Evolutionary conservation across 805 yeast species (phyloP), one percentile per base, ranked within the genome.

Genomic region (Ogataea paraovalis): DNA sequence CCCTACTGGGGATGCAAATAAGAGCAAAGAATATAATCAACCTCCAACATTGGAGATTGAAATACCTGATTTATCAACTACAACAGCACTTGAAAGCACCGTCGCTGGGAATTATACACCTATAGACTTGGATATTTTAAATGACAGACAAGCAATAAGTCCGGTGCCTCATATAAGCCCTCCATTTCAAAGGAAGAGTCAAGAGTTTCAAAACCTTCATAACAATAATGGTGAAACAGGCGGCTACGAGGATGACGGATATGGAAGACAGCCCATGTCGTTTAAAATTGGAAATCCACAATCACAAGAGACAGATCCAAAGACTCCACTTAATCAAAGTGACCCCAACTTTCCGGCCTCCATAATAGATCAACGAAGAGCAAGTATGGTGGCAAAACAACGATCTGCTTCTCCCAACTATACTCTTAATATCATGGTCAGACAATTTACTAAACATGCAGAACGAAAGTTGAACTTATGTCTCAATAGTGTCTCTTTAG

Each of bases 391-490:
- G 7, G 42, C 42, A 41, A 52, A 41, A 39, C 56, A 44, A 82
- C 85, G 59, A 75, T 87, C 91, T 0, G 84, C 95, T 0, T 60
- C 64, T 4, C 67, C 67, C 1, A 97, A 91, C 59, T 94, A 94
- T 62, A 94, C 98, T 0, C 71, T 95, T 45, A 97, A 95, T 65
- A 90, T 95, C 22, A 75, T 95, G 37, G 95, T 95, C 64, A 89
- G 98, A 2, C 96, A 92, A 68, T 94, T 94, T 69, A 96, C 95
- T 9, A 82, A 97, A 47, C 85, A 85, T 56, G 95, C 98, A 0
- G 99, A 95, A 61, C 71, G 90, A 41, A 92, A 92, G 59, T 74
- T 94, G 48, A 85, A 83, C 51, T 59, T 81, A 32, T 87, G 96
- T 60, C 67, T 87, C 38, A 72, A 79, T 46, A 79, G 76, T 22